Evolutionary conservation across 2,329 filamentous ascomycete genomes (phyloP).

Genomic region (Fusarium napiforme): DNA sequence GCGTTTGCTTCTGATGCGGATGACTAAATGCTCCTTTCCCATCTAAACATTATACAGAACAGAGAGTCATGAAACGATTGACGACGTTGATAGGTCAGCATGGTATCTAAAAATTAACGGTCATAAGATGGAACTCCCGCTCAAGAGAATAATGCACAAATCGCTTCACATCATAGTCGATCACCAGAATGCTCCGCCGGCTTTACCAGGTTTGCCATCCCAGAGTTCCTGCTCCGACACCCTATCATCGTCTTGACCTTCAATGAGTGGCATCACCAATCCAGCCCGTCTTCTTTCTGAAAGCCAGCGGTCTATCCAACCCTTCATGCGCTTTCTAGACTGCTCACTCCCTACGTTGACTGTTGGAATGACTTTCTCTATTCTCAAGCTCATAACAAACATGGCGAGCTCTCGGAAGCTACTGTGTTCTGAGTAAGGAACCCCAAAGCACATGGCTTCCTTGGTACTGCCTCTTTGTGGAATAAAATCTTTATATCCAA

Average conservation of each 20-base stretch:
- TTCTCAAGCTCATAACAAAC: slow-evolving; percentile 87
- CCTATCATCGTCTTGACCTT: slow-evolving; percentile 51
- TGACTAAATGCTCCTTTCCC: slow-evolving; percentile 42
- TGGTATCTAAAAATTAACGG: background rate
- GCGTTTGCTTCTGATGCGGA: slow-evolving; percentile 46
- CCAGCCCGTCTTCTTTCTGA: slow-evolving; percentile 68
- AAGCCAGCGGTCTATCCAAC: slow-evolving; percentile 72
- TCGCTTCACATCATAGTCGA: background rate
- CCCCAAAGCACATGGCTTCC: slow-evolving; percentile 88
- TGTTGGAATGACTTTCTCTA: slow-evolving; percentile 91
- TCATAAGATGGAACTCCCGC: background rate
- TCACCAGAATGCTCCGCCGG: slow-evolving; percentile 55
- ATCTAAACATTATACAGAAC: background rate
- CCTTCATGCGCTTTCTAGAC: slow-evolving; percentile 69
- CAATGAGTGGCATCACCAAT: slow-evolving; percentile 57
- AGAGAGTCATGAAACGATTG: background rate
- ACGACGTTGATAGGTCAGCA: background rate
- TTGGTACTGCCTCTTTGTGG: slow-evolving; percentile 86
- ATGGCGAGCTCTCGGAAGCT: slow-evolving; percentile 94
- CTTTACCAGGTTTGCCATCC: slow-evolving; percentile 53
- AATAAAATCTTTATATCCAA: slow-evolving; percentile 75
- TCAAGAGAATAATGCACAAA: background rate
- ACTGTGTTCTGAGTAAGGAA: slow-evolving; percentile 96
- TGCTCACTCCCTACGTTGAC: slow-evolving; percentile 80
- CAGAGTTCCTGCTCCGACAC: slow-evolving; percentile 48